These are phyloP conservation scores for Globisporangium perplexum DNA, from an alignment of 352 stramenopile genomes.

Conservation along the genomic window DNA sequence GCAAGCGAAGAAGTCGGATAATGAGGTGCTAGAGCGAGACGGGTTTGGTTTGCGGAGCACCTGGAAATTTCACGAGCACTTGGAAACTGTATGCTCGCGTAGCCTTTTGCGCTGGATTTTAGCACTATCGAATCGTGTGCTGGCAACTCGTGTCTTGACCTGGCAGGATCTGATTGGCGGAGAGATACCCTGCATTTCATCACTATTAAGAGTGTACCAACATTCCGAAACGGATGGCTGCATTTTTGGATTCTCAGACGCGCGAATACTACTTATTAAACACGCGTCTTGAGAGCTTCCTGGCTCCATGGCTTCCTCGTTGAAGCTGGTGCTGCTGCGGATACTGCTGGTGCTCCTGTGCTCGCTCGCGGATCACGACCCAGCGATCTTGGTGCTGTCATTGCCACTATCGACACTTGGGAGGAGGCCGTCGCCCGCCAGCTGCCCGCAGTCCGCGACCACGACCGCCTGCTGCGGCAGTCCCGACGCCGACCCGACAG, in stretches of 20 bases:
- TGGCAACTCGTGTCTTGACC: constrained; percentile 23
- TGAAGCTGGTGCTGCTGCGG: too few species aligned
- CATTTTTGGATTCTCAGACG: background rate
- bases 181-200: background rate
- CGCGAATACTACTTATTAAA: too few species aligned
- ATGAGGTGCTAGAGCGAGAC: constrained; percentile 1
- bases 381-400: too few species aligned
- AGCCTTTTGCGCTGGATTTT: background rate
- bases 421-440: constrained; percentile 40
- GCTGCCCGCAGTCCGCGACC: constrained; percentile 52
- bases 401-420: too few species aligned
- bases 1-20: background rate
- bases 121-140: background rate
- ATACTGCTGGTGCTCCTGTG: too few species aligned
- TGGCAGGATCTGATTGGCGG: constrained; percentile 49
- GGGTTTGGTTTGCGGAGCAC: too few species aligned
- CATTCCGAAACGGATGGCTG: background rate
- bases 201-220: background rate
- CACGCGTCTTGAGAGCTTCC: too few species aligned
- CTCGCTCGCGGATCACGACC: too few species aligned
- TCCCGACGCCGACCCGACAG: constrained; percentile 38
- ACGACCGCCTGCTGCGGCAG: constrained; percentile 41
- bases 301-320: too few species aligned
- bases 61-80: background rate
- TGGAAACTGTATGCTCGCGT: background rate